These are phyloP conservation scores for Climacium dendroides DNA, from an alignment of 225 moss, liverwort and hornwort species.

Conservation along the genomic window DNA sequence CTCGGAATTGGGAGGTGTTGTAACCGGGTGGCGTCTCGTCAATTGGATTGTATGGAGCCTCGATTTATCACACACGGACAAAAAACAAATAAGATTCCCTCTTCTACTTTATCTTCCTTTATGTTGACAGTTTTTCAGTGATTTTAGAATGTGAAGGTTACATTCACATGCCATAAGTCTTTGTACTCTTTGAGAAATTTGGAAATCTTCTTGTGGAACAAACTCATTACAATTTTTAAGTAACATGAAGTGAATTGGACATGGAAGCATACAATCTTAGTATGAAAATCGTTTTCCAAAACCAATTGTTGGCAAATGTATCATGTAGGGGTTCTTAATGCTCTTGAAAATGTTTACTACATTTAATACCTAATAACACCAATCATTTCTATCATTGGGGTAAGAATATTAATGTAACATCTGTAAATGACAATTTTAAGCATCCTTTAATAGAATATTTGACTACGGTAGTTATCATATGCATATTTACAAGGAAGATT, in stretches of 20 bases:
- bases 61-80: background rate
- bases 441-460: background rate
- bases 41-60: slow-evolving; percentile 32
- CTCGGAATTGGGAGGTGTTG: background rate
- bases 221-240: background rate
- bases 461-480: background rate
- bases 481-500: background rate
- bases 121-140: background rate
- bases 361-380: too few relatives aligned
- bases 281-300: background rate
- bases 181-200: background rate
- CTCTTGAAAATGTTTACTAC: background rate
- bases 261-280: background rate
- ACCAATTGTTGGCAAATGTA: background rate
- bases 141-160: background rate
- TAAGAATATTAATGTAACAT: background rate
- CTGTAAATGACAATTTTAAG: background rate
- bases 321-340: background rate
- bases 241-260: background rate
- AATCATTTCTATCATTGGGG: background rate
- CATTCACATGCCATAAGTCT: background rate
- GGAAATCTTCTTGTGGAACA: background rate
- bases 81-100: background rate
- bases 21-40: slow-evolving; percentile 23
- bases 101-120: background rate